Conservation (phyloP, 345 rosid species). For the Lagerstroemia speciosa region DNA sequence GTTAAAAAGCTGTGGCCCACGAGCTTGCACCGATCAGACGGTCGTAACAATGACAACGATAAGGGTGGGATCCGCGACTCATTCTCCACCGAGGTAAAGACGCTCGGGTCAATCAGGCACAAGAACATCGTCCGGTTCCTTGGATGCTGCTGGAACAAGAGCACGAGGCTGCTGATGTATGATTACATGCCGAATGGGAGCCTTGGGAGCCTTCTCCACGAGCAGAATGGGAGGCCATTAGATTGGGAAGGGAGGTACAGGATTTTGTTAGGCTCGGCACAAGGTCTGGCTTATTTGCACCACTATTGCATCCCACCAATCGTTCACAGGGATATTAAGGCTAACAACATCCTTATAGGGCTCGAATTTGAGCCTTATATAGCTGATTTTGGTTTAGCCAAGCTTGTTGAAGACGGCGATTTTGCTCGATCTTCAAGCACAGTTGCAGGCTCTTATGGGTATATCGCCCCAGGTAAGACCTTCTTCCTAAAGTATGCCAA, state of each 20-base stretch:
- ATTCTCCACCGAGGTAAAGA: constrained; percentile 84
- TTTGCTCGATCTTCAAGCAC: constrained; percentile 75
- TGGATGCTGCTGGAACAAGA: constrained; percentile 88
- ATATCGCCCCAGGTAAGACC: constrained; percentile 83
- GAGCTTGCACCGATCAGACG: constrained; percentile 25
- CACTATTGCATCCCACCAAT: constrained; percentile 93
- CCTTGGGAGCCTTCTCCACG: constrained; percentile 83
- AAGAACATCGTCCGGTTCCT: constrained; percentile 88
- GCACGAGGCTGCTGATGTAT: constrained; percentile 75
- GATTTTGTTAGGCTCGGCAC: constrained; percentile 79
- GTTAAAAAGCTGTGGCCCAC: constrained; percentile 94
- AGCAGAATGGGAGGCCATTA: constrained; percentile 54
- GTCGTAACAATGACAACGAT: constrained; percentile 33
- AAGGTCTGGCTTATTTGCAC: constrained; percentile 88
- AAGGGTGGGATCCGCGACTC: constrained; percentile 67
- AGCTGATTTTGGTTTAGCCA: constrained; percentile 96
- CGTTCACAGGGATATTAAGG: constrained; percentile 91
- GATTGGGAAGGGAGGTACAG: constrained; percentile 89
- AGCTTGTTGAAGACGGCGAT: constrained; percentile 86
- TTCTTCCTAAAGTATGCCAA: too few species aligned
- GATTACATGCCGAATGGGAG: constrained; percentile 96
- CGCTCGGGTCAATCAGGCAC: constrained; percentile 85
- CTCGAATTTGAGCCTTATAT: constrained; percentile 86
- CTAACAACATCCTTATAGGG: constrained; percentile 85
- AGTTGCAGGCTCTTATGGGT: constrained; percentile 92